Conservation (phyloP, 352 stramenopile species). For the Globisporangium middletonii region DNA sequence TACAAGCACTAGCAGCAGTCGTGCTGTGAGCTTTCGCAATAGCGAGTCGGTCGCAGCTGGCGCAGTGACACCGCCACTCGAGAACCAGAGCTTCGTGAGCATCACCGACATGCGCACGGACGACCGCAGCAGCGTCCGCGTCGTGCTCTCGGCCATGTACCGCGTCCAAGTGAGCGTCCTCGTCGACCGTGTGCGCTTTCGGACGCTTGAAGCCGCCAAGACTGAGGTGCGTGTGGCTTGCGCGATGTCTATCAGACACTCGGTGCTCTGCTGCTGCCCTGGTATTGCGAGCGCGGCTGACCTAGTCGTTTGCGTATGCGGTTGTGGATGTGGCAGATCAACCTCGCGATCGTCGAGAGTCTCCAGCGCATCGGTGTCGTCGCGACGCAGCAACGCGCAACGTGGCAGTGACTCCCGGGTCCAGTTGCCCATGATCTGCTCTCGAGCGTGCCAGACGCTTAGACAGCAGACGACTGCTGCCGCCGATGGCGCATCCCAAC, state of each 20-base stretch:
- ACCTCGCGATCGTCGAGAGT: slow-evolving; percentile 55
- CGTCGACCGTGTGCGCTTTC: slow-evolving; percentile 46
- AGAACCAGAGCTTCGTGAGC: slow-evolving; percentile 26
- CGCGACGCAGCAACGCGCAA: slow-evolving; percentile 13
- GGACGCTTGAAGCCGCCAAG: slow-evolving; percentile 47
- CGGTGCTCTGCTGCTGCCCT: background rate
- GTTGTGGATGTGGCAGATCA: slow-evolving; percentile 28
- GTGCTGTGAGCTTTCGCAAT: slow-evolving; percentile 6
- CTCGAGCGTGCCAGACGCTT: background rate
- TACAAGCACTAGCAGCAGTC: slow-evolving; percentile 7
- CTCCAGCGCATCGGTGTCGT: slow-evolving; percentile 37
- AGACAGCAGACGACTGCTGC: slow-evolving; percentile 11
- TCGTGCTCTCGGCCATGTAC: slow-evolving; percentile 54
- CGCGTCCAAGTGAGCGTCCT: slow-evolving; percentile 52
- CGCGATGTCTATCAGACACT: background rate
- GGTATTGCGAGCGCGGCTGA: background rate
- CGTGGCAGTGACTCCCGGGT: slow-evolving; percentile 7
- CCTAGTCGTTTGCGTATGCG: background rate
- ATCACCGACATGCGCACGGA: slow-evolving; percentile 16
- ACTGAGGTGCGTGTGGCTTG: slow-evolving; percentile 36
- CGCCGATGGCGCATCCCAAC: slow-evolving; percentile 12
- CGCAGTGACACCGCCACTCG: slow-evolving; percentile 15
- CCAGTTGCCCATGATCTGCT: background rate
- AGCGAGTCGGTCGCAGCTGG: slow-evolving; percentile 14
- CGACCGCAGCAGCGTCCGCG: slow-evolving; percentile 22